Evolutionary conservation across 768 basidiomycete genomes (phyloP).

Genomic region (Trametes elegans): DNA sequence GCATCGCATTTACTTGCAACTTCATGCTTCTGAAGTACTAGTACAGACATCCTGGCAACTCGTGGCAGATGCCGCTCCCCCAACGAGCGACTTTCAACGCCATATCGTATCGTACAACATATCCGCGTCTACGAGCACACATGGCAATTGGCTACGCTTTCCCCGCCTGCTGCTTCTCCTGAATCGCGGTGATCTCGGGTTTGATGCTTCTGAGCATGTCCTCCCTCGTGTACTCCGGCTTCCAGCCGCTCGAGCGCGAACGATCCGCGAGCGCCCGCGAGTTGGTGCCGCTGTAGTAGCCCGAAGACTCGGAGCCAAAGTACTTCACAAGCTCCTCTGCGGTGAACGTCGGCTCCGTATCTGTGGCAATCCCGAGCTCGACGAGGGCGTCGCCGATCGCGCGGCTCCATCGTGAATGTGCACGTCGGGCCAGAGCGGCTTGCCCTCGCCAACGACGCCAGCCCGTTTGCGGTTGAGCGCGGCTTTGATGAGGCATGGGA

Average conservation of each 20-base stretch:
- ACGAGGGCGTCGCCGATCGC: slow-evolving; percentile 36
- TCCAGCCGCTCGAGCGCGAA: slow-evolving; percentile 46
- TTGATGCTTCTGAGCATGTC: slow-evolving; percentile 51
- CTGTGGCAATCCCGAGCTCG: slow-evolving; percentile 30
- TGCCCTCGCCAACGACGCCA: slow-evolving; percentile 55
- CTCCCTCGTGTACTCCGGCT: slow-evolving; percentile 43
- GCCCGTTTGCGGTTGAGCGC: slow-evolving; percentile 46
- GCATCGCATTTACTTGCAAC: no score
- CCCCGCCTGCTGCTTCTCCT: slow-evolving; percentile 5
- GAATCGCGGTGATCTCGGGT: slow-evolving; percentile 38
- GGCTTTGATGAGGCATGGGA: slow-evolving; percentile 47
- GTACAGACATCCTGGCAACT: no score
- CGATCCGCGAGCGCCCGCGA: slow-evolving; percentile 23
- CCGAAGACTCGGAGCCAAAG: slow-evolving; percentile 19
- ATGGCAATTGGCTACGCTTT: neutral
- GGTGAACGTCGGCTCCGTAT: slow-evolving; percentile 44
- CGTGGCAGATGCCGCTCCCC: no score
- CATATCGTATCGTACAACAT: no score
- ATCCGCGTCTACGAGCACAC: no score
- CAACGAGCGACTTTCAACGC: no score
- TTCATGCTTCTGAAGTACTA: no score
- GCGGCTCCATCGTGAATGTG: slow-evolving; percentile 50
- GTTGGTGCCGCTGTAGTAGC: slow-evolving; percentile 28
- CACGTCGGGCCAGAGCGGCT: slow-evolving; percentile 59
- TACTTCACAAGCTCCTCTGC: slow-evolving; percentile 42